Percentiles rank a stretch among this genome's conserved stretches.
Conservation (phyloP, 2,329 filamentous ascomycete genomes). For the Golovinomyces cichoracearum region DNA sequence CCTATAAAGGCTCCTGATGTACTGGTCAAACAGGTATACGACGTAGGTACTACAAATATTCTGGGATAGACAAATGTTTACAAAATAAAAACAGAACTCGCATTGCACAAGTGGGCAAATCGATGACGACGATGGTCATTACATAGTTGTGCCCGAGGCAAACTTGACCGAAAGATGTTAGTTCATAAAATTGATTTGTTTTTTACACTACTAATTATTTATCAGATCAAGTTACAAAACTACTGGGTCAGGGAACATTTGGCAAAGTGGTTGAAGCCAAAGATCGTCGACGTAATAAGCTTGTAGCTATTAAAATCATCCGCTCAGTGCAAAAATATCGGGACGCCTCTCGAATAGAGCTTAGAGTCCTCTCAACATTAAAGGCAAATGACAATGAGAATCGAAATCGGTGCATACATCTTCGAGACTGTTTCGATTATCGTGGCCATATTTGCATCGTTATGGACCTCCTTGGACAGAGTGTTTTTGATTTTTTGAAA, state of each 20-base stretch:
- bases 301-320: conserved; percentile 91
- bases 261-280: conserved; percentile 90
- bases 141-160: conserved; percentile 71
- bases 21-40: conserved; percentile 31
- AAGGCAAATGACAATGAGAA: conserved; percentile 79
- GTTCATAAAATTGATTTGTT: conserved; percentile 16
- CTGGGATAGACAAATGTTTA: background rate
- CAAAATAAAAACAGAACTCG: conserved; percentile 13
- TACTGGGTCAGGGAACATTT: conserved; percentile 91
- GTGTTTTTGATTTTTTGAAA: conserved; percentile 95
- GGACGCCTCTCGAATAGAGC: conserved; percentile 80
- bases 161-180: conserved; percentile 72
- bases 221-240: conserved; percentile 60
- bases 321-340: conserved; percentile 95
- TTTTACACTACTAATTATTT: conserved; percentile 9
- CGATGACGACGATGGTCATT: conserved; percentile 92
- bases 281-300: conserved; percentile 48
- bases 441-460: conserved; percentile 82
- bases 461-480: conserved; percentile 61
- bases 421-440: conserved; percentile 92
- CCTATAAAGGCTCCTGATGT: conserved; percentile 75
- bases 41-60: conserved; percentile 24
- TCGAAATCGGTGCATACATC: conserved; percentile 85
- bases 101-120: conserved; percentile 42
- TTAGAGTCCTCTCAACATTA: conserved; percentile 74